Base-by-base conservation (phyloP, 805 yeast species). In the Hanseniaspora clermontiae region DNA sequence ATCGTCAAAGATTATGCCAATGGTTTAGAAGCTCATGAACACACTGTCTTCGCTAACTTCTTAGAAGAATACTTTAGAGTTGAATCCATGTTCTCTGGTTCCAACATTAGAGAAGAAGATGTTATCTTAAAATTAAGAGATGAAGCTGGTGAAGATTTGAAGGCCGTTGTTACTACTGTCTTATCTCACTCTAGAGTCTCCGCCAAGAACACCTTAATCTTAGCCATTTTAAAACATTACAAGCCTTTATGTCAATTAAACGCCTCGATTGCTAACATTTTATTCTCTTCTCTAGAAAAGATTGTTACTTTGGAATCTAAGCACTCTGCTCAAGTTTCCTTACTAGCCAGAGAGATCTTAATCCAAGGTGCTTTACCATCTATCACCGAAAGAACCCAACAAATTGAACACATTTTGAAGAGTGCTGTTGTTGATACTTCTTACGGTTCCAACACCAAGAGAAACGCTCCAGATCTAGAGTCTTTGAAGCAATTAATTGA, bases 311-410 rank as follows among this genome's bases (percentile, higher is more conserved):
- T 93, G 61, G 97, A 91, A 64, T 79, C 93, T 29, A 84, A 96
- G 68, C 80, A 87, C 9, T 82, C 96, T 39, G 91, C 96, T 32
- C 91, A 90, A 75, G 97, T 91, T 51, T 87, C 96, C 31, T 76
- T 93, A 66, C 89, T 87, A 71, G 97, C 97, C 1, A 82, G 97
- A 68, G 99, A 95, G 73, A 85, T 95, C 59, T 79, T 93, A 65
- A 93, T 93, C 65, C 96, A 90, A 76, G 93, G 97, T 69, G 88
- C 97, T 34, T 77, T 93, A 72, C 99, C 99, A 40, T 89, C 97
- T 3, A 83, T 89, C 60, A 82, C 87, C 70, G 99, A 93, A 73
- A 83, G 97, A 74, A 84, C 95, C 36, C 97, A 91, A 70, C 98
- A 95, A 74, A 79, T 93, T 67, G 97, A 95, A 74, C 97, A 91